Percentiles rank a stretch among this genome's conserved stretches.
Evolutionary conservation across 2,329 filamentous ascomycete species (phyloP).

Genomic region (Escovopsis weberi): DNA sequence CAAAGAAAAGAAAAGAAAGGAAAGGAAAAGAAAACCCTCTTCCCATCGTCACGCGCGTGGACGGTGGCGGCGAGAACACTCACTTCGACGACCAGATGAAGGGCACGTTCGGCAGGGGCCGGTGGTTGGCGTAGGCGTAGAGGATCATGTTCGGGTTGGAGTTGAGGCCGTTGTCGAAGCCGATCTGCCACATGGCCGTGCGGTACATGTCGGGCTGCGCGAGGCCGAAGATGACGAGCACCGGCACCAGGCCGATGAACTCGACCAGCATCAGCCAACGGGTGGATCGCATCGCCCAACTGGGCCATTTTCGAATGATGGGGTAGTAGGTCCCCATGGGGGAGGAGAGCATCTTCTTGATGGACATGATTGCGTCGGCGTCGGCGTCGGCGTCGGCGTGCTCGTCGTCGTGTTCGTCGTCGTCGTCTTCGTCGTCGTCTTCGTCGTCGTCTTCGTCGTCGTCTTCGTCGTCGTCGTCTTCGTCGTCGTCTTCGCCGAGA

Average conservation of each 20-base stretch:
- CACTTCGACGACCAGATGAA: slow-evolving; percentile 62
- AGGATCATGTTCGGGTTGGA: slow-evolving; percentile 55
- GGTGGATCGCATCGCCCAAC: slow-evolving; percentile 34
- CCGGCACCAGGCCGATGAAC: slow-evolving; percentile 47
- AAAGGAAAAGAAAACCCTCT: too few species aligned
- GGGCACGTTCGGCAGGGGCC: slow-evolving; percentile 44
- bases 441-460: too few species aligned
- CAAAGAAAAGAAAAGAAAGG: too few species aligned
- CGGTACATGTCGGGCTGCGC: slow-evolving; percentile 60
- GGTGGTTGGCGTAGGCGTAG: slow-evolving; percentile 61
- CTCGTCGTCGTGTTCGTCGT: slow-evolving; percentile 4
- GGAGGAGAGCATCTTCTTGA: too few species aligned
- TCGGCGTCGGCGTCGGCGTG: not conserved
- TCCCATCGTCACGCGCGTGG: too few species aligned
- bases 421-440: too few species aligned
- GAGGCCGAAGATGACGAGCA: slow-evolving; percentile 58
- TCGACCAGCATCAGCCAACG: slow-evolving; percentile 52
- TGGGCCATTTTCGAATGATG: slow-evolving; percentile 44
- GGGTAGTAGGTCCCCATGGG: slow-evolving; percentile 30
- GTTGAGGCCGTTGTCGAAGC: slow-evolving; percentile 57
- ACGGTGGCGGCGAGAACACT: slow-evolving; percentile 24
- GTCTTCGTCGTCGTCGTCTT: too few species aligned
- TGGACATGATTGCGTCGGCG: too few species aligned
- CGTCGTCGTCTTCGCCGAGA: too few species aligned
- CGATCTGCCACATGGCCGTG: slow-evolving; percentile 58